Percentiles rank a stretch among this genome's conserved stretches.
These are phyloP conservation scores for Fraxinus xanthoxyloides DNA, from an alignment of 305 asterid species.

Conservation along the genomic window DNA sequence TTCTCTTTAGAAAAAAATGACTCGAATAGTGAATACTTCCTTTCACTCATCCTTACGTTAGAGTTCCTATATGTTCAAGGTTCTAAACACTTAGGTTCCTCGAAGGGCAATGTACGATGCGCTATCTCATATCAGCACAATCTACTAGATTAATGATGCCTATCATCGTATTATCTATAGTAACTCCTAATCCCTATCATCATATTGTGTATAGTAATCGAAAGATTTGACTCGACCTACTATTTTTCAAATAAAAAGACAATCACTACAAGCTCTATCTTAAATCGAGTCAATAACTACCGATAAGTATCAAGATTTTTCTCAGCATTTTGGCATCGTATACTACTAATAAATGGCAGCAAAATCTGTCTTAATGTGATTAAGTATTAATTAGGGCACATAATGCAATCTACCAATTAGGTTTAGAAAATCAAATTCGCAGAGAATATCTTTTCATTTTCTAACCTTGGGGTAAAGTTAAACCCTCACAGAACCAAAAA, in stretches of 20 bases:
- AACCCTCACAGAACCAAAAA: background rate
- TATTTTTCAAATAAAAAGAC: background rate
- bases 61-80: background rate
- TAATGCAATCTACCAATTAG: slow-evolving; percentile 21
- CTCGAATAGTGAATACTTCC: background rate
- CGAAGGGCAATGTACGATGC: background rate
- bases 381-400: slow-evolving; percentile 23
- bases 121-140: background rate
- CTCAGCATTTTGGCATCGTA: background rate
- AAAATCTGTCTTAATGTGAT: slow-evolving; percentile 6
- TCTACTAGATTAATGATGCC: background rate
- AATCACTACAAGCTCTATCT: background rate
- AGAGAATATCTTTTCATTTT: slow-evolving; percentile 13
- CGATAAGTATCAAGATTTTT: background rate
- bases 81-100: background rate
- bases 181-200: background rate
- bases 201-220: background rate
- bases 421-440: slow-evolving; percentile 24
- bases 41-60: background rate
- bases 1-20: background rate
- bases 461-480: slow-evolving; percentile 17
- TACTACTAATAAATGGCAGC: background rate
- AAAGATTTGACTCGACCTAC: background rate
- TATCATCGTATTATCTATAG: background rate
- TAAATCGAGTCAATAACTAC: background rate